Conservation (phyloP, 148 eudicot genomes). For the Rhododendron henanense region DNA sequence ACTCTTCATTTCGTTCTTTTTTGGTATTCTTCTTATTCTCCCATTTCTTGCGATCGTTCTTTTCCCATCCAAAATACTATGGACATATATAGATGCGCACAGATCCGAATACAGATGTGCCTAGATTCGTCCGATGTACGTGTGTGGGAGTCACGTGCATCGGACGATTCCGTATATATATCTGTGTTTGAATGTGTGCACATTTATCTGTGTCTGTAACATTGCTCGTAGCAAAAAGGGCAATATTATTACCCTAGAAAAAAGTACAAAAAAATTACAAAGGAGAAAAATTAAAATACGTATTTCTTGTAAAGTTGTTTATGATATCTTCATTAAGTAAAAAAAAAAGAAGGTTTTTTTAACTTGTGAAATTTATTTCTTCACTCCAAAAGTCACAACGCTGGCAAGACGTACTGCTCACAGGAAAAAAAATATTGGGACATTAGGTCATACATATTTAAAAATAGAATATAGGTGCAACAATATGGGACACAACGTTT, state of each 20-base stretch:
- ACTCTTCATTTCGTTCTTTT: not conserved
- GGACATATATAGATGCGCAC: no score
- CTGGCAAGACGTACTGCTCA: not conserved
- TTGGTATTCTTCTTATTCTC: not conserved
- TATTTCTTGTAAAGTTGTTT: no score
- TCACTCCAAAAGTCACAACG: not conserved
- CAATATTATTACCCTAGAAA: no score
- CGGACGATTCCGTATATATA: not conserved
- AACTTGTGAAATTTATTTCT: no score
- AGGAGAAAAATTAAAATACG: no score
- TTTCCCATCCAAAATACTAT: not conserved
- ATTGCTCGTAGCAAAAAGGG: not conserved
- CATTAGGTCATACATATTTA: not conserved
- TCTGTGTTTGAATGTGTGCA: not conserved
- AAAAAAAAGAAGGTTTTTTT: no score
- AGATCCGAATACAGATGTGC: no score
- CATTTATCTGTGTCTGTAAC: no score
- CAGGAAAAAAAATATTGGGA: not conserved
- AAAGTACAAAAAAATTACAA: no score
- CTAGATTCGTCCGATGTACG: no score
- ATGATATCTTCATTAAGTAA: no score
- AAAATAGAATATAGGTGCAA: not conserved
- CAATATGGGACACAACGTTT: not conserved
- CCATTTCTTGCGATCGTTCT: not conserved
- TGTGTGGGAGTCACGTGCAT: not conserved